Base-by-base conservation (phyloP, 1,139 yeast genomes). In the Spencermartinsiella ligniputridi region DNA sequence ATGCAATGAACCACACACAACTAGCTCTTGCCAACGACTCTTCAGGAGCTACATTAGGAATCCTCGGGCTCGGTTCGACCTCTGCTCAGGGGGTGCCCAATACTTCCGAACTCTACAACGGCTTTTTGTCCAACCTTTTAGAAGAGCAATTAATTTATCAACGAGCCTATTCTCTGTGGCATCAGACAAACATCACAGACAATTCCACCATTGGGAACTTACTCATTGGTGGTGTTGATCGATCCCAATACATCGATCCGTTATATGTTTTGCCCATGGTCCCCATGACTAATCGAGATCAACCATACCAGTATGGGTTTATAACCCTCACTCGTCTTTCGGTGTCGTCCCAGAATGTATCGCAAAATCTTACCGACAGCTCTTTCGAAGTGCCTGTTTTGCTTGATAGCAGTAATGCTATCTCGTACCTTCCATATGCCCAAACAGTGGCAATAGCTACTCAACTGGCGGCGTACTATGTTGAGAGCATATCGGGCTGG, bases 381-480 rank as follows among this genome's bases (percentile, higher is more conserved):
- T 65, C 62, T 36, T 61, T 74, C 17, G 15, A 27, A n/a, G 15
- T 9, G n/a, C 84, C 92, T 0, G 83, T 82, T 0, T 48, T 84
- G 9, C 59, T 86, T 21, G 92, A 85, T 57, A 68, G 86, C 2
- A 67, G 87, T 47, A 68, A 74, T 27, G 52, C 66, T n/a, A 73
- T 68, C 57, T 72, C 74, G 22, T 76, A 70, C 55, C 62, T 86
- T 39, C 95, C 95, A 0, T 66, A 76, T 41, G 72, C 75, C 37
- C 61, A 78, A 2, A 68, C 86, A 40, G 73, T 85, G 40, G 78
- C 78, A 54, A 63, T 87, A 35, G 92, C 95, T 0, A 70, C 83
- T 16, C 95, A 86, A 64, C 68, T 83, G 19, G 82, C 83, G 55
- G 95, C 95, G 0, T 75, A 72, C 51, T 86, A 78, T 61, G 72